Evolutionary conservation across 257 asterid species (phyloP), one percentile per base, ranked within the genome.

Genomic region (Marsdenia floribunda): DNA sequence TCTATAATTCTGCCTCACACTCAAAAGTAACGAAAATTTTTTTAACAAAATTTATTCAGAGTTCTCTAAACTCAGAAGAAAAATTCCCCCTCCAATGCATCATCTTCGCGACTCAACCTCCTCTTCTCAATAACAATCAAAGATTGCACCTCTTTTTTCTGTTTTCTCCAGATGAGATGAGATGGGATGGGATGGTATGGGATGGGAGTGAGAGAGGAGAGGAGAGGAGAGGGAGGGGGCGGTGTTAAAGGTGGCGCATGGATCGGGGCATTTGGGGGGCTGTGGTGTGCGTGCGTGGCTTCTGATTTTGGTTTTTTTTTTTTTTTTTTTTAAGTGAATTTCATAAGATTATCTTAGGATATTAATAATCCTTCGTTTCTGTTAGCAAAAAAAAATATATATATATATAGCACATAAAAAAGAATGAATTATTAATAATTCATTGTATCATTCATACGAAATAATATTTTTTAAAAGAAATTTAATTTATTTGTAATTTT

Each of bases 231-330:
- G 21, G 52, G 29, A 52, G 7, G 58, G 22, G 42, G 42, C 46
- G 75, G 67, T 76, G 47, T 70, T 38, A 79, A 78, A 80, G 79
- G 83, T 77, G 80, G 84, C 93, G 88, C 76, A 76, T 70, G 75
- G 82, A 79, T 78, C 86, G 94, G 89, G 80, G 82, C 82, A 81
- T 58, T 29, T 79, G 66, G 75, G 84, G 84, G 76, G 86, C 52
- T 38, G 72, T 82, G 86, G 73, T 72, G 55, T 24, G 50, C 9
- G 57, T 53, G 59, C 9, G 57, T 53, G 59, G 75, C 26, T 19
- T 68, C 14, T 69, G 47, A 14, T 42, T 50, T 49, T 60, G 55
- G 47, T 52, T 24, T 4, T 52, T 52, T 52, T 52, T 52, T 3
- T 13, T 52, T 71, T 5, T 8, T 0, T 3, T 46, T 7, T 19